A percentile compares a stretch with the other conserved stretches of the same genome.
Conservation (phyloP, 1,284 basidiomycete genomes). For the Porodaedalea pini region DNA sequence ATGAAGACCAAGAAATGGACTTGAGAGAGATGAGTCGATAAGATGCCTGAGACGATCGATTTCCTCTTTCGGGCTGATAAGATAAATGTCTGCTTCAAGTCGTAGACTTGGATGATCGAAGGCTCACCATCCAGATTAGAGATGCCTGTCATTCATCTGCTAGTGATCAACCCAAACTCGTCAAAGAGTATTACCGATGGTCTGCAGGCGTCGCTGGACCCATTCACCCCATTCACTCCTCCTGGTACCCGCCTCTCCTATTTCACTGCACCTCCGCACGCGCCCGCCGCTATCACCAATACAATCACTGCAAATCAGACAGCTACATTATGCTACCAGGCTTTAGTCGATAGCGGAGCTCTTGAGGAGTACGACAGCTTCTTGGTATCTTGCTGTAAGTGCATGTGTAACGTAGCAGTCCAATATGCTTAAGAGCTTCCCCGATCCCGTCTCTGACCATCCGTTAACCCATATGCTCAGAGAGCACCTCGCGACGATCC, state of each 20-base stretch:
- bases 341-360: conserved; percentile 23
- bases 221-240: conserved; percentile 16
- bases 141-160: conserved; percentile 27
- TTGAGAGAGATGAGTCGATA: not conserved
- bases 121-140: not conserved
- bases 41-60: not conserved
- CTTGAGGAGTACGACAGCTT: conserved; percentile 33
- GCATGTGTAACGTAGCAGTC: not conserved
- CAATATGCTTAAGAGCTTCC: not conserved
- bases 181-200: conserved; percentile 39
- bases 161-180: conserved; percentile 51
- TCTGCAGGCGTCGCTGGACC: conserved; percentile 22
- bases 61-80: not conserved
- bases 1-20: not conserved
- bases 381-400: conserved; percentile 44
- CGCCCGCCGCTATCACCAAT: conserved; percentile 41
- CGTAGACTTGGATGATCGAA: too few species aligned
- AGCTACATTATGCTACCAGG: conserved; percentile 34
- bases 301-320: conserved; percentile 36
- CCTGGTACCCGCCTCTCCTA: conserved; percentile 23
- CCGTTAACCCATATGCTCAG: conserved; percentile 42
- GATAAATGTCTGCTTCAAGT: too few species aligned
- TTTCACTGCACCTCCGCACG: conserved; percentile 39
- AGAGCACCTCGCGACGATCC: conserved; percentile 27
- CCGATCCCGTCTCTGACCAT: conserved; percentile 36